Evolutionary conservation across 2,329 filamentous ascomycete species (phyloP).

Genomic region (Cladosporium austrohemisphaericum): DNA sequence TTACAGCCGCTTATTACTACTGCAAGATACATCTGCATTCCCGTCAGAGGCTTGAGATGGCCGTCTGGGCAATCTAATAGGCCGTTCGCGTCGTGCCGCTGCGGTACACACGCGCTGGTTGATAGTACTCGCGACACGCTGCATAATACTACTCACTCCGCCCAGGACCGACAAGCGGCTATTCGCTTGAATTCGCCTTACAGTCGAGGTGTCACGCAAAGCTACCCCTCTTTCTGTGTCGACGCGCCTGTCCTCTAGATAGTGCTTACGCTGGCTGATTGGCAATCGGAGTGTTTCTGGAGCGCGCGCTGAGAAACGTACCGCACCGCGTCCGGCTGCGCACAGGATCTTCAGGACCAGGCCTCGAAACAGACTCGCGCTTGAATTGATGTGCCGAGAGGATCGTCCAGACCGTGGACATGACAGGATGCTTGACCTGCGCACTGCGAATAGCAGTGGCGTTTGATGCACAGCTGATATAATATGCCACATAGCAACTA

Average conservation of each 20-base stretch:
- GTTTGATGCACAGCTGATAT: not conserved
- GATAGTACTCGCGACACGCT: too few species aligned
- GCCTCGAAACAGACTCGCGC: slow-evolving; percentile 2
- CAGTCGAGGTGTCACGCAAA: too few species aligned
- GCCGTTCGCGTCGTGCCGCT: slow-evolving; percentile 10
- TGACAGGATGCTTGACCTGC: not conserved
- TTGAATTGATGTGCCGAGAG: slow-evolving; percentile 5
- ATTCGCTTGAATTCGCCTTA: too few species aligned
- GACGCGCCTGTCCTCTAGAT: not conserved
- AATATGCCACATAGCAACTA: too few species aligned
- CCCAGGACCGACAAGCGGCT: not conserved
- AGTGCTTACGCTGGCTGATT: not conserved
- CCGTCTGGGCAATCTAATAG: not conserved
- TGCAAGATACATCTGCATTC: too few species aligned
- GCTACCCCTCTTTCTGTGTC: not conserved
- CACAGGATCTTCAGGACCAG: slow-evolving; percentile 11
- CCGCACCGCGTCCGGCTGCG: not conserved
- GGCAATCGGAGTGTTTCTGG: not conserved
- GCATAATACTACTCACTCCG: too few species aligned
- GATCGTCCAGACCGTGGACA: slow-evolving; percentile 8
- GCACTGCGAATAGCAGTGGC: not conserved
- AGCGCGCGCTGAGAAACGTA: too few species aligned
- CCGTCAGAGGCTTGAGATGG: too few species aligned
- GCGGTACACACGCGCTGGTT: too few species aligned
- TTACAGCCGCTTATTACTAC: not conserved